These are phyloP conservation scores for Hypoxylon sp. DNA, from an alignment of 2,329 filamentous ascomycete species.

Conservation along the genomic window DNA sequence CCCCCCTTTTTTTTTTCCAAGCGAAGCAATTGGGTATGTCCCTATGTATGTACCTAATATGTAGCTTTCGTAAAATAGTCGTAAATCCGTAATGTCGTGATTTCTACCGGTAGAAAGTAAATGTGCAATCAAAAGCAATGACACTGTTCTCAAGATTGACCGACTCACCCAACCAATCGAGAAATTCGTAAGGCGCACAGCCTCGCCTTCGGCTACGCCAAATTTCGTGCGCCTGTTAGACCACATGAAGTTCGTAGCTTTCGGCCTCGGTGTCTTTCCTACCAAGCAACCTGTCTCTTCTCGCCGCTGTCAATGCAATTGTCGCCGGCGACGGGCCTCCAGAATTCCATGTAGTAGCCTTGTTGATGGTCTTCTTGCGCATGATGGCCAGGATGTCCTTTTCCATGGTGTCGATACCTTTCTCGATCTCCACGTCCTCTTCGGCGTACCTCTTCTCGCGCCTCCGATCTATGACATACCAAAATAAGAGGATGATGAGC, in stretches of 20 bases:
- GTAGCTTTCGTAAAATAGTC: constrained; percentile 33
- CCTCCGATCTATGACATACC: constrained; percentile 68
- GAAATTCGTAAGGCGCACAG: background rate
- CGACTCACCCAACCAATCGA: constrained; percentile 3
- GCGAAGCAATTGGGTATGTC: constrained; percentile 22
- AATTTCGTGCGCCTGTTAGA: constrained; percentile 8
- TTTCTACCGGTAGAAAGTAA: constrained; percentile 26
- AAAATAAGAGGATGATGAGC: constrained; percentile 66
- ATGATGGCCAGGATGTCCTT: constrained; percentile 70
- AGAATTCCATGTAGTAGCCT: constrained; percentile 68
- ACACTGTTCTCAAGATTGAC: background rate
- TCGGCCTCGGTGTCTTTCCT: constrained; percentile 18
- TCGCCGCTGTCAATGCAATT: background rate
- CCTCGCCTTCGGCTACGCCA: background rate
- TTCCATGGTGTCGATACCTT: constrained; percentile 70
- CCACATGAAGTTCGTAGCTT: constrained; percentile 3
- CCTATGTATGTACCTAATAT: constrained; percentile 8
- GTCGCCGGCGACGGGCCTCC: constrained; percentile 9
- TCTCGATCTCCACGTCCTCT: constrained; percentile 68
- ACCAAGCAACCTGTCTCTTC: constrained; percentile 1
- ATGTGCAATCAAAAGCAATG: constrained; percentile 20
- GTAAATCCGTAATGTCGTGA: constrained; percentile 40
- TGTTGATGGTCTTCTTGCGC: constrained; percentile 70
- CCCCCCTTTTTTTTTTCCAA: constrained; percentile 1
- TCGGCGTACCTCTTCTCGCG: constrained; percentile 64